phyloP scores from a whole-genome alignment of 179 eudicot species.

The Beta lomatogona region DNA sequence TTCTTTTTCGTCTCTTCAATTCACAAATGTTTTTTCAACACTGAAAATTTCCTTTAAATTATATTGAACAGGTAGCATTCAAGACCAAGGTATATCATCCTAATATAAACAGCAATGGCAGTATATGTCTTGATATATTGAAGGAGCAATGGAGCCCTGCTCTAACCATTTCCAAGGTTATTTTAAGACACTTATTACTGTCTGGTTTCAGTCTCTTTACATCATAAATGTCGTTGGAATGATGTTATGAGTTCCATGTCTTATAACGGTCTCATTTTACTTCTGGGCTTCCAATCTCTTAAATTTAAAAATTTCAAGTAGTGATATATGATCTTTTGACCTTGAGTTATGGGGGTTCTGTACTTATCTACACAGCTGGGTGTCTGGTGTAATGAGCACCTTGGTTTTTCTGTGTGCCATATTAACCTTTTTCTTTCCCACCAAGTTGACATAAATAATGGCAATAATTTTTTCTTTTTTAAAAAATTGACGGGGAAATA shows the following conservation, averaged over 20 bases:
- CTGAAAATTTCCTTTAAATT: not conserved
- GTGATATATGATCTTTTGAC: not conserved
- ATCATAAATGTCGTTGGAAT: not conserved
- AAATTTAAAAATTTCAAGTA: not conserved
- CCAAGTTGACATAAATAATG: not conserved
- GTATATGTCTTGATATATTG: slow-evolving; percentile 53
- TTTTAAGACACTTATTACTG: not conserved
- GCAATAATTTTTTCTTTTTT: not conserved
- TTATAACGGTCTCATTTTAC: not conserved
- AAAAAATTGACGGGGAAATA: no score
- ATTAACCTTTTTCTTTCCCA: not conserved
- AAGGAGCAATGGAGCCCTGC: slow-evolving; percentile 56
- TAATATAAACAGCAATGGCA: slow-evolving; percentile 50
- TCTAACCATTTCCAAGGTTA: slow-evolving; percentile 39
- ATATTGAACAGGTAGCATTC: slow-evolving; percentile 40
- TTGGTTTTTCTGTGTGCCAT: not conserved
- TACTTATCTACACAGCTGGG: not conserved
- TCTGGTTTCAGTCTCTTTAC: not conserved
- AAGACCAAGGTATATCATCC: slow-evolving; percentile 56
- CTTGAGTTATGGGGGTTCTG: not conserved
- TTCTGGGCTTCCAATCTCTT: not conserved
- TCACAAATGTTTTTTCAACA: not conserved
- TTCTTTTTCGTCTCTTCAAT: not conserved
- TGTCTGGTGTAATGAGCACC: not conserved
- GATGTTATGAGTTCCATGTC: not conserved